Conservation (phyloP, 2,329 filamentous ascomycete species). For the Diaporthe sp. region DNA sequence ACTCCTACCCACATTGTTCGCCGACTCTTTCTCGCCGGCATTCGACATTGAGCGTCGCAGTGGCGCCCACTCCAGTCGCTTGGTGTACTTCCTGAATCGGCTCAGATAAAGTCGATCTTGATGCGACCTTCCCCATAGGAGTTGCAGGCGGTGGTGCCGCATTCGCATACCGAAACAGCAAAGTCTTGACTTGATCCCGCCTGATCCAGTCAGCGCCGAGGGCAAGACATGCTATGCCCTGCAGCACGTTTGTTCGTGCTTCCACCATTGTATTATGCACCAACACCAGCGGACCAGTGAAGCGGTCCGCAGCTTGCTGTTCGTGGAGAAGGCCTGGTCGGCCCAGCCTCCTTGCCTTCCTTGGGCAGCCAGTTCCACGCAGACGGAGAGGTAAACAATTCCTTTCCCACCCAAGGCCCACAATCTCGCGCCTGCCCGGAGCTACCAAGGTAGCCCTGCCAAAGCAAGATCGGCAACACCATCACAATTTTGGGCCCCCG, state of each 20-base stretch:
- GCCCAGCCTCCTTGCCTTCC: not conserved
- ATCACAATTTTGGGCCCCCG: not conserved
- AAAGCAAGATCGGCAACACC: constrained; percentile 5
- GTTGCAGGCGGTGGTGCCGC: constrained; percentile 13
- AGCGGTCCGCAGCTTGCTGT: not conserved
- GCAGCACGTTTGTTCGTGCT: not conserved
- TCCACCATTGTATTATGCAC: not conserved
- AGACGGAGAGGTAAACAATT: not conserved
- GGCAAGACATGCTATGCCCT: constrained; percentile 12
- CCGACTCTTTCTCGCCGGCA: constrained; percentile 15
- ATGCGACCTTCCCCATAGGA: constrained; percentile 39
- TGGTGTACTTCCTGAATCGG: constrained; percentile 18
- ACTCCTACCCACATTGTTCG: constrained; percentile 24
- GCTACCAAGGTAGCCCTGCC: constrained; percentile 4
- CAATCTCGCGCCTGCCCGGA: not conserved
- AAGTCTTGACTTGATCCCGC: constrained; percentile 3
- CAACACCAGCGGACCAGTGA: not conserved
- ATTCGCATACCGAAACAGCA: constrained; percentile 24
- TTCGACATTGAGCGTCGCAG: constrained; percentile 15
- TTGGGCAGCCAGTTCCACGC: not conserved
- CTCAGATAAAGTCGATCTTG: constrained; percentile 13
- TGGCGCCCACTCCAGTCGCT: not conserved
- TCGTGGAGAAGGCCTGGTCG: not conserved
- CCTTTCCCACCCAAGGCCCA: not conserved
- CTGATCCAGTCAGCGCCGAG: constrained; percentile 13